Evolutionary conservation across 108 stramenopile genomes (phyloP).

Genomic region (Aureococcus anophagefferens): DNA sequence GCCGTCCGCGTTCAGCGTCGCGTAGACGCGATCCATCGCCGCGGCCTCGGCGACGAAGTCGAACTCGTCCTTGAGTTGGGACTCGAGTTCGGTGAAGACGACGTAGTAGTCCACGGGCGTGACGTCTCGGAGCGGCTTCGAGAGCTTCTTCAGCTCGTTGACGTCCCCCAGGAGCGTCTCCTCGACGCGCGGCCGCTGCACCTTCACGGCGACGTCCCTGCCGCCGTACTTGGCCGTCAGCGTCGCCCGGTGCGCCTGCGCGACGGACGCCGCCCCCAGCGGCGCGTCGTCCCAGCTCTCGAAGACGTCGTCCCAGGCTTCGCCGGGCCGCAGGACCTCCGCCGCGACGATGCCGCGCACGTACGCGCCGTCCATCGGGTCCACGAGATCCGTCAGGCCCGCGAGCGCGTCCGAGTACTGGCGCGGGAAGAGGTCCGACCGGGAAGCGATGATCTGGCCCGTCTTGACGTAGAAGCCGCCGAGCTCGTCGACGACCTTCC

Average conservation of each 20-base stretch:
- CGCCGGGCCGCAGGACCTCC: conserved; percentile 23
- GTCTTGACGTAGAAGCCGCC: conserved; percentile 95
- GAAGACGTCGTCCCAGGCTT: conserved; percentile 62
- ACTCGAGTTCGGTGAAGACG: conserved; percentile 75
- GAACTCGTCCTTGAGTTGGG: conserved; percentile 74
- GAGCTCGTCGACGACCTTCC: conserved; percentile 61
- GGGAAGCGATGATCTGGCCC: conserved; percentile 70
- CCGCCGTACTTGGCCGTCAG: conserved; percentile 49
- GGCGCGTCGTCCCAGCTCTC: conserved; percentile 70
- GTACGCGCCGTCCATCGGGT: conserved; percentile 66
- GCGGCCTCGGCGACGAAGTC: conserved; percentile 90
- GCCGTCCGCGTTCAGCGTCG: conserved; percentile 41
- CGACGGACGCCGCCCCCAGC: conserved; percentile 57
- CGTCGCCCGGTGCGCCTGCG: conserved; percentile 60
- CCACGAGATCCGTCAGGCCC: conserved; percentile 72
- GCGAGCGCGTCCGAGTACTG: conserved; percentile 73
- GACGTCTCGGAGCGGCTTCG: conserved; percentile 60
- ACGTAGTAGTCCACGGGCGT: conserved; percentile 87
- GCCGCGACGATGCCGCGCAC: conserved; percentile 41
- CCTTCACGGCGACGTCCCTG: conserved; percentile 82
- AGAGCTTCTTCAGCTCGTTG: conserved; percentile 70
- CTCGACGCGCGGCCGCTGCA: conserved; percentile 83
- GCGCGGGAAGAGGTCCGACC: conserved; percentile 75
- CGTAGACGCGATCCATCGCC: conserved; percentile 80
- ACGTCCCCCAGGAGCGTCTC: conserved; percentile 70